phyloP scores from a whole-genome alignment of 345 rosid species.

The Eucalyptus tenuipes region DNA sequence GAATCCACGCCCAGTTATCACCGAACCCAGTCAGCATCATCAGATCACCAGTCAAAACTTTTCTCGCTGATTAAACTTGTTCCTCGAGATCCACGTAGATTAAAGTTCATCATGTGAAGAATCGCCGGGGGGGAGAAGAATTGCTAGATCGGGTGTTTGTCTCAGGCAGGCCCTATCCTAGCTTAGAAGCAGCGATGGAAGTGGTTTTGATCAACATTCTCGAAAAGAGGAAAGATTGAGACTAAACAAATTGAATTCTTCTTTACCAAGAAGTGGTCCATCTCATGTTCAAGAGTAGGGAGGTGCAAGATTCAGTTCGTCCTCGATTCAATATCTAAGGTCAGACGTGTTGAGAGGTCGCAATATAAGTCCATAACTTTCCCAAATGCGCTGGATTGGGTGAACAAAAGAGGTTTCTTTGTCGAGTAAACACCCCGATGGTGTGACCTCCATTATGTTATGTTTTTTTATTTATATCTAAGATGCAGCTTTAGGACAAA shows the following conservation, averaged over 20 bases:
- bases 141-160: not conserved
- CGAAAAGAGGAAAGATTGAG: not conserved
- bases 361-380: no score
- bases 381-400: no score
- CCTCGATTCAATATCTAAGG: no score
- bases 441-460: no score
- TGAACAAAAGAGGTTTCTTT: not conserved
- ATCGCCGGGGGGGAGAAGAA: not conserved
- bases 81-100: not conserved
- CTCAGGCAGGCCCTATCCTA: not conserved
- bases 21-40: not conserved
- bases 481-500: not conserved
- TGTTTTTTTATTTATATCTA: no score
- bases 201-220: not conserved
- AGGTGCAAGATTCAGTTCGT: not conserved
- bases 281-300: not conserved
- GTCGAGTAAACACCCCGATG: accelerated
- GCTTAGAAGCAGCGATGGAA: not conserved
- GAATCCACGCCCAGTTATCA: not conserved
- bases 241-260: not conserved
- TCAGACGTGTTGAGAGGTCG: accelerated
- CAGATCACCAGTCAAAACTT: not conserved
- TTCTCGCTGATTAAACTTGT: not conserved
- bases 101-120: not conserved
- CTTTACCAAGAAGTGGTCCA: not conserved